Evolutionary conservation across 139 green algal genomes (phyloP).

Genomic region (Yamagishiella unicocca): DNA sequence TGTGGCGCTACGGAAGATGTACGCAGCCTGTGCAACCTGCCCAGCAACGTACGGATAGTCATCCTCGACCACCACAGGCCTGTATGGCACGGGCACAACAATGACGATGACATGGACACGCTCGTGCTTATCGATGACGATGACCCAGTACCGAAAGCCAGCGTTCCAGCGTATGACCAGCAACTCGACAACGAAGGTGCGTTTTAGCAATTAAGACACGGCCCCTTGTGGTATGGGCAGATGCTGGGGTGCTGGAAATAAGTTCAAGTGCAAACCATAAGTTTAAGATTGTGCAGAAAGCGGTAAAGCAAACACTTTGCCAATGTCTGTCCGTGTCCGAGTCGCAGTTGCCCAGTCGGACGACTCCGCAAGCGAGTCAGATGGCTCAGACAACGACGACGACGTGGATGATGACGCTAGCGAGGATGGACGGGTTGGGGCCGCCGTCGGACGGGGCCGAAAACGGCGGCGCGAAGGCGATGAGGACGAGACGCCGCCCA

Average conservation of each 20-base stretch:
- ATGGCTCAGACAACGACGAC: slow-evolving; percentile 5
- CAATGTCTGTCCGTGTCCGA: no score
- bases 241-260: no score
- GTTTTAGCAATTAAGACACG: no score
- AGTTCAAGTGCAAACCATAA: no score
- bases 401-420: slow-evolving; percentile 1
- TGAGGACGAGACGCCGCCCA: slow-evolving; percentile 1
- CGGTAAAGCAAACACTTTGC: no score
- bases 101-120: slow-evolving; percentile 43
- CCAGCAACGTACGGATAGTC: slow-evolving; percentile 72
- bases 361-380: neutral
- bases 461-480: slow-evolving; percentile 3
- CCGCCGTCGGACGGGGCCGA: neutral
- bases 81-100: slow-evolving; percentile 60
- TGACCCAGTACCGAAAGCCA: slow-evolving; percentile 54
- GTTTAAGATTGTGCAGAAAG: no score
- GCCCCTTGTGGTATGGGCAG: no score
- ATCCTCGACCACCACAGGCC: slow-evolving; percentile 88
- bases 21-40: slow-evolving; percentile 54
- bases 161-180: slow-evolving; percentile 41
- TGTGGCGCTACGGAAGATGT: slow-evolving; percentile 86
- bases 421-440: neutral
- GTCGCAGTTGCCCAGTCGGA: slow-evolving; percentile 13
- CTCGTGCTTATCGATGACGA: slow-evolving; percentile 68
- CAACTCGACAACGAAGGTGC: slow-evolving; percentile 35